phyloP scores from a whole-genome alignment of 1,284 basidiomycete genomes.

The Leccinum fuscescens region DNA sequence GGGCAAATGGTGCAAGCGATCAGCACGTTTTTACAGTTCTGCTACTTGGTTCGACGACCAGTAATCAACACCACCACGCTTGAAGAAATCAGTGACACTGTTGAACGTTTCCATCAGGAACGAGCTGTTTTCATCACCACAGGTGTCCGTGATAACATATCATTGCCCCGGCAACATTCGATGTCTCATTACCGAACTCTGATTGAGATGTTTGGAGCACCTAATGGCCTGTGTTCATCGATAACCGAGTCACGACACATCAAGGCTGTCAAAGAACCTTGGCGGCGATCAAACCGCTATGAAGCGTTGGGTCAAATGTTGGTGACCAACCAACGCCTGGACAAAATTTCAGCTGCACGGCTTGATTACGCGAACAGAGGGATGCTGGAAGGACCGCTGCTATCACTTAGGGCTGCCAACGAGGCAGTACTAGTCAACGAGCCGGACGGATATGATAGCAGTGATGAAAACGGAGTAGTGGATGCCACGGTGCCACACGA shows the following conservation, averaged over 20 bases:
- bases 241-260: not conserved
- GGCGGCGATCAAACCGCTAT: not conserved
- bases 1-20: not conserved
- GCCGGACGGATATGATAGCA: not conserved
- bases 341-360: not conserved
- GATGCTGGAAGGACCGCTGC: not conserved
- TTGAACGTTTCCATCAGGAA: not conserved
- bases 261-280: slow-evolving; percentile 3
- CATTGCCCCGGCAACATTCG: not conserved
- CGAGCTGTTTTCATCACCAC: not conserved
- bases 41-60: not conserved
- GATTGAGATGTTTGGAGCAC: not conserved
- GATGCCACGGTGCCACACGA: not conserved
- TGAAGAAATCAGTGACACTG: not conserved
- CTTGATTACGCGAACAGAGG: not conserved
- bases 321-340: not conserved
- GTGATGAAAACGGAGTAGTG: not conserved
- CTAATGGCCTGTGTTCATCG: not conserved
- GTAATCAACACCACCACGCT: not conserved
- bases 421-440: not conserved
- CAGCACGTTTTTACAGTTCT: not conserved
- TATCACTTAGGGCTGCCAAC: not conserved
- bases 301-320: not conserved
- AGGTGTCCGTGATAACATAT: not conserved
- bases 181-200: not conserved